Evolutionary conservation across 73 alveolate species (phyloP), one percentile per base, ranked within the genome.

Genomic region (Paramecium biaurelia): DNA sequence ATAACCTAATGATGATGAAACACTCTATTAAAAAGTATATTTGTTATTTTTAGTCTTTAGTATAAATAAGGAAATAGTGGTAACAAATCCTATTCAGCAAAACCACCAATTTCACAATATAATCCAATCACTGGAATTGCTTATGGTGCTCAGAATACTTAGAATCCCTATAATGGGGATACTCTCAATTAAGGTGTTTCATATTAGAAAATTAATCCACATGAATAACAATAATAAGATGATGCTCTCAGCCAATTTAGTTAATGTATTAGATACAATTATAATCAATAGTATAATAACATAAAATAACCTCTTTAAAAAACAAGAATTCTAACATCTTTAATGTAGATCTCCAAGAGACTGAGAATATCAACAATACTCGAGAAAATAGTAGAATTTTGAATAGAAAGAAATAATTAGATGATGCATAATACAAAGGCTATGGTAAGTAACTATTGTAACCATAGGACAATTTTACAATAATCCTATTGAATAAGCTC

Each of bases 121-220:
- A 74, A 74, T 12, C 87, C 87, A 74, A 74, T 74, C 45, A 74
- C 67, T 34, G 87, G 87, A 14, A 26, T 63, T 26, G 84, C 84
- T 23, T 63, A 63, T 63, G 84, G 84, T 2, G 24, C 18, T 63
- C 2, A 63, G 30, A 53, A 53, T 53, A 53, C 11, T 53, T 4
- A 53, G 30, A 53, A n/a, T 53, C 15, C 68, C 5, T 53, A 53
- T 23, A 53, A 53, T 18, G 68, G 68, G 5, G 68, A 53, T 53
- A 14, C 58, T 45, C 5, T 1, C 68, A 18, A 53, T 53, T 21
- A 58, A 58, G 58, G 58, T 45, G 58, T 4, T 2, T 15, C 68
- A n/a, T 23, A 53, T 53, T 53, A 53, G 30, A 53, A 18, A 53
- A 18, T 11, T 53, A 53, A 53, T 53, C 86, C 86, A 15, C 35